These are phyloP conservation scores for Zygoascus biomembranicola DNA, from an alignment of 805 yeast genomes.

Conservation along the genomic window DNA sequence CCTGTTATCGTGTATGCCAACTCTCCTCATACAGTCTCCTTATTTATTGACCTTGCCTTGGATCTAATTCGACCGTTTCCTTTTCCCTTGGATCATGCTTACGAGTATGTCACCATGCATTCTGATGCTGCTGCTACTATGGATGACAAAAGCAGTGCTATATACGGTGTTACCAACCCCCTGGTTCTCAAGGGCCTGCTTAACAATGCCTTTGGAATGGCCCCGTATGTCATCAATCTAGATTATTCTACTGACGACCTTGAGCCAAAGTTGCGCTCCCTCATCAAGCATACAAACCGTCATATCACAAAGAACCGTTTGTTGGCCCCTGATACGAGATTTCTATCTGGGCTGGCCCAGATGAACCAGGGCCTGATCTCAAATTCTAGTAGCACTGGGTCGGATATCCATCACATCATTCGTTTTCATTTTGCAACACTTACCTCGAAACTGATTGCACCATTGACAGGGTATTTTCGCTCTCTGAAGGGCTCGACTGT, in stretches of 20 bases:
- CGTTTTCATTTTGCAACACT: slow-evolving; percentile 16
- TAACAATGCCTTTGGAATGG: neutral
- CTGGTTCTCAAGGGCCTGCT: slow-evolving; percentile 10
- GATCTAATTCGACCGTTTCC: slow-evolving; percentile 19
- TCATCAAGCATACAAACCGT: neutral
- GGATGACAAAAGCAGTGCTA: slow-evolving; percentile 5
- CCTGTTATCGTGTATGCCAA: neutral
- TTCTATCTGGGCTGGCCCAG: neutral
- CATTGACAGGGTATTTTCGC: slow-evolving; percentile 12
- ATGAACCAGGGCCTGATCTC: neutral
- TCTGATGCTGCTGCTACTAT: slow-evolving; percentile 5
- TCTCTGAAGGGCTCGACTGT: neutral
- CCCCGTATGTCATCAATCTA: neutral
- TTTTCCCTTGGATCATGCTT: slow-evolving; percentile 9
- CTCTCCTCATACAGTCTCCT: neutral
- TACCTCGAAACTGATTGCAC: slow-evolving; percentile 15
- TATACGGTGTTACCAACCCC: slow-evolving; percentile 21
- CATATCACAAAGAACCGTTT: neutral
- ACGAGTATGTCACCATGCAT: slow-evolving; percentile 23
- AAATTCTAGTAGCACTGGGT: neutral
- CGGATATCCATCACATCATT: slow-evolving; percentile 8
- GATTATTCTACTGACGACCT: neutral
- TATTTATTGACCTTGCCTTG: slow-evolving; percentile 3
- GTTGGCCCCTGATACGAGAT: neutral
- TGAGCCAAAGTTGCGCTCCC: neutral